Evolutionary conservation across 176 grass and related monocot genomes (phyloP).

Genomic region (Ensete ventricosum): DNA sequence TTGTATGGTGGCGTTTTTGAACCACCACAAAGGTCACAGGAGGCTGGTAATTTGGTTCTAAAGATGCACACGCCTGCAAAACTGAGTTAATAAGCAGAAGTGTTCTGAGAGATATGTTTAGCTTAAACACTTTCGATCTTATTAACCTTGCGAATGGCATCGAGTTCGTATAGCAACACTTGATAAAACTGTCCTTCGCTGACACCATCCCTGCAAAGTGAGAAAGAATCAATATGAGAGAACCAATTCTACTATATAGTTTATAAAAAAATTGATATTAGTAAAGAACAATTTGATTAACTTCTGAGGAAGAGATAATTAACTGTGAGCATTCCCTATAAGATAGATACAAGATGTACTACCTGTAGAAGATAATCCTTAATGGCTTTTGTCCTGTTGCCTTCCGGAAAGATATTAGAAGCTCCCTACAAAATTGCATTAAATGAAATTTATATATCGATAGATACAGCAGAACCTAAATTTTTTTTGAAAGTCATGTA

Average conservation of each 20-base stretch:
- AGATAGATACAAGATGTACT: not conserved
- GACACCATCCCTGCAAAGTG: slow-evolving; percentile 68
- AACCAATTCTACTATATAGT: not conserved
- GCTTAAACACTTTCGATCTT: not conserved
- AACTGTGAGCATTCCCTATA: not conserved
- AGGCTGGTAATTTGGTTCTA: slow-evolving; percentile 99
- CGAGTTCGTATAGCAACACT: slow-evolving; percentile 89
- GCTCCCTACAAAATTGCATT: slow-evolving; percentile 42
- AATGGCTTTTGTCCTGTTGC: slow-evolving; percentile 91
- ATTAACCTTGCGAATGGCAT: slow-evolving; percentile 99
- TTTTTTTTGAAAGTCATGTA: too few species aligned
- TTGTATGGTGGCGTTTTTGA: slow-evolving; percentile 97
- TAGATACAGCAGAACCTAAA: too few species aligned
- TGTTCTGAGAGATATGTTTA: not conserved
- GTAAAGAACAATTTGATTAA: too few species aligned
- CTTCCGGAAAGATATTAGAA: slow-evolving; percentile 94
- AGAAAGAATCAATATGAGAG: slow-evolving; percentile 12
- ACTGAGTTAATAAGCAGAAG: not conserved
- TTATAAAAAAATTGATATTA: not conserved
- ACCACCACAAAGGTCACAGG: slow-evolving; percentile 98
- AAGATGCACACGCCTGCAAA: slow-evolving; percentile 85
- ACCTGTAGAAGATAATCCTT: slow-evolving; percentile 77
- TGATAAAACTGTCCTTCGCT: slow-evolving; percentile 99
- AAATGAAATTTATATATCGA: too few species aligned
- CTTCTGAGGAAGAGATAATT: too few species aligned